phyloP scores from a whole-genome alignment of 345 rosid species.

The Lepidium sativum region DNA sequence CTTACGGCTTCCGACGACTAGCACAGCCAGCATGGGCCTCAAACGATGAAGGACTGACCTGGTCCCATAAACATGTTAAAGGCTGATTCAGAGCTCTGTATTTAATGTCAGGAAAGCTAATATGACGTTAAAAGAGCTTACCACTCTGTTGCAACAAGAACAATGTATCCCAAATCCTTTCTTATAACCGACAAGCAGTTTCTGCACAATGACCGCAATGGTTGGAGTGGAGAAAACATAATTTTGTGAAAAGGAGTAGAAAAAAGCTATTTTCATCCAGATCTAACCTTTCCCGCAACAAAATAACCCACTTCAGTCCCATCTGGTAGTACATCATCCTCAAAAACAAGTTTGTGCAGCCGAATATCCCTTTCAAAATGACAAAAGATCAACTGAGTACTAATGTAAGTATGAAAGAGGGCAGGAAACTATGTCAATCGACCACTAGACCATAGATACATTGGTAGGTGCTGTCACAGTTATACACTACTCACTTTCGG shows the following conservation, averaged over 20 bases:
- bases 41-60: slow-evolving; percentile 88
- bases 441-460: background rate
- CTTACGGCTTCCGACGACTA: slow-evolving; percentile 91
- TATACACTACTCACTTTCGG: slow-evolving; percentile 45
- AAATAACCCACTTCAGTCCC: slow-evolving; percentile 90
- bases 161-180: slow-evolving; percentile 77
- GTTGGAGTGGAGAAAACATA: slow-evolving; percentile 20
- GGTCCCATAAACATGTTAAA: slow-evolving; percentile 23
- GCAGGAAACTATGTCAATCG: background rate
- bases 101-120: background rate
- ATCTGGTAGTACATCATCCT: slow-evolving; percentile 72
- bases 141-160: slow-evolving; percentile 76
- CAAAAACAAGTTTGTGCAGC: slow-evolving; percentile 81
- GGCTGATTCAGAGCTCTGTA: slow-evolving; percentile 3
- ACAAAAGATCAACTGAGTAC: background rate
- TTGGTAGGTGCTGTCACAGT: background rate
- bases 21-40: slow-evolving; percentile 99
- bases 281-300: slow-evolving; percentile 66
- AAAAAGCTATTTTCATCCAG: background rate
- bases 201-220: slow-evolving; percentile 40
- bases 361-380: slow-evolving; percentile 62
- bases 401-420: background rate
- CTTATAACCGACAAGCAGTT: slow-evolving; percentile 74
- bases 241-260: background rate
- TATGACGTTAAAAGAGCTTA: slow-evolving; percentile 21